Evolutionary conservation across 2,329 filamentous ascomycete genomes (phyloP).

Genomic region (Aspergillus sp.): DNA sequence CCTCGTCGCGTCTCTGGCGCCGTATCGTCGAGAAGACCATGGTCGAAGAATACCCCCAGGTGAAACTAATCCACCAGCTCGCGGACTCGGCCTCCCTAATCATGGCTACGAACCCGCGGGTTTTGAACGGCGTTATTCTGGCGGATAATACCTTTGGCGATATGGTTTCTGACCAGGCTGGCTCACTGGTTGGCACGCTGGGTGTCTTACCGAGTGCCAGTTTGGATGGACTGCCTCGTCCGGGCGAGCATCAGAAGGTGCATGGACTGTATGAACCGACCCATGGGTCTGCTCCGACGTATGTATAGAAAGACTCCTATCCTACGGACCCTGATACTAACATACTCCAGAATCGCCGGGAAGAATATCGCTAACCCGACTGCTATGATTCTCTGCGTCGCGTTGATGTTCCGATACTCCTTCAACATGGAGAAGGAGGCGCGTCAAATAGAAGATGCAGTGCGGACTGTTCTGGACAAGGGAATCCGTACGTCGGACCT

Average conservation of each 20-base stretch:
- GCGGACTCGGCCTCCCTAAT: slow-evolving; percentile 91
- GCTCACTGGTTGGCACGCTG: slow-evolving; percentile 82
- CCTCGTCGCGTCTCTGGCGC: slow-evolving; percentile 81
- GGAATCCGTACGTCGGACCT: slow-evolving; percentile 78
- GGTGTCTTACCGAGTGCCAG: slow-evolving; percentile 84
- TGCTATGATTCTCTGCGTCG: slow-evolving; percentile 82
- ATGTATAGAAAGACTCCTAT: neutral
- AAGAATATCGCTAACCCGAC: slow-evolving; percentile 85
- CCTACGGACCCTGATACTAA: neutral
- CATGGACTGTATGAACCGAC: slow-evolving; percentile 95
- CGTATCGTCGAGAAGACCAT: slow-evolving; percentile 79
- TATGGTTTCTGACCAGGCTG: slow-evolving; percentile 89
- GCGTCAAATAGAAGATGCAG: slow-evolving; percentile 73
- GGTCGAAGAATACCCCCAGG: slow-evolving; percentile 76
- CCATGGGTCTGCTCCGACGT: slow-evolving; percentile 58
- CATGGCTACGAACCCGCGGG: slow-evolving; percentile 83
- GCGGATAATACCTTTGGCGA: slow-evolving; percentile 91
- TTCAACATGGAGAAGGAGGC: slow-evolving; percentile 74
- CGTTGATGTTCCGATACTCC: slow-evolving; percentile 93
- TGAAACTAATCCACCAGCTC: slow-evolving; percentile 78
- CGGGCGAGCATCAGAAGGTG: slow-evolving; percentile 61
- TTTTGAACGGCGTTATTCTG: slow-evolving; percentile 81
- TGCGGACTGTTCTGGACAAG: slow-evolving; percentile 71
- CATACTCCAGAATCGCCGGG: slow-evolving; percentile 69
- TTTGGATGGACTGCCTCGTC: slow-evolving; percentile 73